Evolutionary conservation across 768 basidiomycete genomes (phyloP).

Genomic region (Chiua virens): DNA sequence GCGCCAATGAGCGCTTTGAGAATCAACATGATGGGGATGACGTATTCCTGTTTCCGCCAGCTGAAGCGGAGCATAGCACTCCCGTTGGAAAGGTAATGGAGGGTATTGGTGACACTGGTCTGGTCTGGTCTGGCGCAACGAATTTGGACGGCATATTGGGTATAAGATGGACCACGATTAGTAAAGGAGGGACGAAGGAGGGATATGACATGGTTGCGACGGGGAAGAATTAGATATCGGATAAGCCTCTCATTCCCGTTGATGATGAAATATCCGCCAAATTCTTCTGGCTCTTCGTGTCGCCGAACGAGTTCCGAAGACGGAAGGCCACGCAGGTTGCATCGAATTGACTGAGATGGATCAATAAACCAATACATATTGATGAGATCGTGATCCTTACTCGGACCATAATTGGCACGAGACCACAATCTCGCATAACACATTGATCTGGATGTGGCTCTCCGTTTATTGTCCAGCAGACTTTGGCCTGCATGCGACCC

Average conservation of each 20-base stretch:
- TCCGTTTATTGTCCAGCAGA: conserved; percentile 77
- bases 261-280: conserved; percentile 97
- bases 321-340: conserved; percentile 84
- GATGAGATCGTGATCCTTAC: conserved; percentile 46
- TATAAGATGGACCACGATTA: conserved; percentile 94
- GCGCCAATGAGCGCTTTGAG: conserved; percentile 90
- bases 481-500: conserved; percentile 82
- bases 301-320: conserved; percentile 84
- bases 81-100: conserved; percentile 97
- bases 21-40: conserved; percentile 95
- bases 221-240: conserved; percentile 93
- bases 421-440: conserved; percentile 81
- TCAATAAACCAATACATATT: not conserved
- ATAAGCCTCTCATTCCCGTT: conserved; percentile 99
- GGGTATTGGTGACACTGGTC: conserved; percentile 88
- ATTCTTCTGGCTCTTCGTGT: conserved; percentile 97
- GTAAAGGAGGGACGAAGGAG: conserved; percentile 88
- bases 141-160: conserved; percentile 91
- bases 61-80: conserved; percentile 96
- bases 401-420: conserved; percentile 95
- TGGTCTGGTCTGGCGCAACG: conserved; percentile 94
- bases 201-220: conserved; percentile 93
- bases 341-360: conserved; percentile 72
- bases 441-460: conserved; percentile 67
- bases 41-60: conserved; percentile 98